Evolutionary conservation across 306 rosid species (phyloP), one percentile per base, ranked within the genome.

Genomic region (Trichosanthes truncata): DNA sequence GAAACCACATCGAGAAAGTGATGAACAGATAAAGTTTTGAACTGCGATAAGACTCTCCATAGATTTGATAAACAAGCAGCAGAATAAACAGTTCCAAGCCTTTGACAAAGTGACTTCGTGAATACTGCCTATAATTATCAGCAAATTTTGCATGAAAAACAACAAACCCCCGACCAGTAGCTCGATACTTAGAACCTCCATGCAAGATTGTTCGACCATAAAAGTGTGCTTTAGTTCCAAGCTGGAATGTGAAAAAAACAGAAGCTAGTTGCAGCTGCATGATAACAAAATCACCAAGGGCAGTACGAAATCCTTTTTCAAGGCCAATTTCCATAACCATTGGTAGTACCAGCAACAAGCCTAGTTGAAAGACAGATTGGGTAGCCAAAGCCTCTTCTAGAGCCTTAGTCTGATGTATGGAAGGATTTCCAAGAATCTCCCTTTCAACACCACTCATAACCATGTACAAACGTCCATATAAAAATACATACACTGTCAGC

Each of bases 311-410:
- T 77, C 99, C 99, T 89, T 95, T 95, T 91, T 95, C 97, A 57
- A 93, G 85, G 80, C 97, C 99, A 78, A 90, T 95, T 91, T 95
- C 99, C 97, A 95, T 95, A 81, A 93, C 93, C 99, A 95, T 95
- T 20, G 97, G 99, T 75, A 95, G 80, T 29, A 93, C 94, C 68
- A 95, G 85, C 79, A 95, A 87, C 83, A 91, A 29, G 46, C 99
- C 97, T 79, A 95, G 87, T 85, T 93, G 99, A 84, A 88, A 88
- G 71, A 95, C 87, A 74, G 96, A 89, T 83, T 93, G 99, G 41
- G 94, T 85, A 79, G 97, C 97, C 93, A 93, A 83, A 79, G 99
- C 97, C 89, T 85, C 81, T 85, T 95, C 99, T 25, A 95, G 97
- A 80, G 96, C 96, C 85, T 84, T 88, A 86, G 78, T 86, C 81